Evolutionary conservation across 768 basidiomycete species (phyloP).

Genomic region (Mycena epipterygia): DNA sequence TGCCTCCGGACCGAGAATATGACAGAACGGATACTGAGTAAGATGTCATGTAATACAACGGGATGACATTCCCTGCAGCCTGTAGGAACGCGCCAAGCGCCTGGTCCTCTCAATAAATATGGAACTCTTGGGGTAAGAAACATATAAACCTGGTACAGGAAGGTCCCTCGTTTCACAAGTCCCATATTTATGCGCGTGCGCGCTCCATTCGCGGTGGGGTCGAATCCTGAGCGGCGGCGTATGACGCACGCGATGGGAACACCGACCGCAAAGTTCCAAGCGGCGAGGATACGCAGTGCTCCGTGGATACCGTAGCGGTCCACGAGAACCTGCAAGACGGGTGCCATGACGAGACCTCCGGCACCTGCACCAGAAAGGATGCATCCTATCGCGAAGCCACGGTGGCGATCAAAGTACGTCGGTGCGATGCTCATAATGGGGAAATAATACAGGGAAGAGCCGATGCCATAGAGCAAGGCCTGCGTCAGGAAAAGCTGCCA

Average conservation of each 20-base stretch:
- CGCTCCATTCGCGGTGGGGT: too few species aligned
- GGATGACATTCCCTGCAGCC: too few species aligned
- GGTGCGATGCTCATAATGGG: conserved; percentile 59
- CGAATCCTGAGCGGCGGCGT: too few species aligned
- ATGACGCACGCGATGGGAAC: conserved; percentile 45
- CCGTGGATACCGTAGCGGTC: too few species aligned
- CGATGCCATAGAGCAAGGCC: too few species aligned
- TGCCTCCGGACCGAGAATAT: conserved; percentile 51
- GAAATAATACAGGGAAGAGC: conserved; percentile 58
- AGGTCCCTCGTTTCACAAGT: conserved; percentile 55
- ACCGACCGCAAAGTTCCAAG: conserved; percentile 55
- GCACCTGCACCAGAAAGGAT: conserved; percentile 57
- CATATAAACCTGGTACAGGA: conserved; percentile 52
- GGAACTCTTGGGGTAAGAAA: background rate
- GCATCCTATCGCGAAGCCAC: conserved; percentile 60
- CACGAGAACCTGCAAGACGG: too few species aligned
- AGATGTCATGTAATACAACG: conserved; percentile 58
- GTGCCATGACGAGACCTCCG: too few species aligned
- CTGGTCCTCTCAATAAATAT: conserved; percentile 33
- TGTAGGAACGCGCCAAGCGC: conserved; percentile 54
- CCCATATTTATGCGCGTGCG: too few species aligned
- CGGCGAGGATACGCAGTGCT: conserved; percentile 55
- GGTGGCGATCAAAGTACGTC: conserved; percentile 56
- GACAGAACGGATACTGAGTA: conserved; percentile 56
- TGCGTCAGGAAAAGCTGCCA: too few species aligned